Base-by-base conservation (phyloP, 1,284 basidiomycete species). In the Leccinum angustisporum region DNA sequence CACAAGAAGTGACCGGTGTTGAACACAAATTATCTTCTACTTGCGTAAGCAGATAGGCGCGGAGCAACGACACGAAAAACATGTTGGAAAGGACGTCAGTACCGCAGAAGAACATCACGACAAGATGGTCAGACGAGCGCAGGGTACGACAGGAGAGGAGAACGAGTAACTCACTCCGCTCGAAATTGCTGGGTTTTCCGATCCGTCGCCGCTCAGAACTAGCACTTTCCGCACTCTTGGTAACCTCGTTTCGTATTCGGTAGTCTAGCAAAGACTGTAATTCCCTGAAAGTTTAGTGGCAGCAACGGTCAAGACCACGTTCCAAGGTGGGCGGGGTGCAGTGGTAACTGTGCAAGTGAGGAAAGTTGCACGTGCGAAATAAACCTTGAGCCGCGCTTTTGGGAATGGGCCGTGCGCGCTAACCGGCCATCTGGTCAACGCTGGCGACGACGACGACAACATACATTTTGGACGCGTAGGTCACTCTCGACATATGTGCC, bases 151-250 rank as follows among this genome's bases (percentile, higher is more conserved):
- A 2, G 21, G 54, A 51, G 36, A 48, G 58, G 58, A 61, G 51
- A 40, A 34, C 18, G 38, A 14, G 36, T 11, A 60, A 73, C 75
- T 76, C 72, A 73, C 72, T 73, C 72, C 72, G 72, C 72, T 68
- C 75, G 68, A 73, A 73, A 75, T 70, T 72, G 72, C 73, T 14
- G 66, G 59, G 63, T 63, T 74, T 73, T 72, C 74, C 73, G 73
- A 75, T 75, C 65, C 66, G 72, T 68, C 72, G 75, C 72, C 75
- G 72, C 72, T 75, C 72, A 75, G 72, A 73, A 73, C 69, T 66
- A 36, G 36, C 30, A 53, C 50, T 57, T 65, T 65, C 60, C 63
- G 56, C 43, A 57, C 59, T 61, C 48, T 56, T 57, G 51, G 55
- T 36, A 58, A 40, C 25, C 43, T 59, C 58, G 60, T 58, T 59